Percentiles rank a stretch among this genome's conserved stretches.
Conservation (phyloP, 2,329 filamentous ascomycete genomes). For the Aciculosporium take region DNA sequence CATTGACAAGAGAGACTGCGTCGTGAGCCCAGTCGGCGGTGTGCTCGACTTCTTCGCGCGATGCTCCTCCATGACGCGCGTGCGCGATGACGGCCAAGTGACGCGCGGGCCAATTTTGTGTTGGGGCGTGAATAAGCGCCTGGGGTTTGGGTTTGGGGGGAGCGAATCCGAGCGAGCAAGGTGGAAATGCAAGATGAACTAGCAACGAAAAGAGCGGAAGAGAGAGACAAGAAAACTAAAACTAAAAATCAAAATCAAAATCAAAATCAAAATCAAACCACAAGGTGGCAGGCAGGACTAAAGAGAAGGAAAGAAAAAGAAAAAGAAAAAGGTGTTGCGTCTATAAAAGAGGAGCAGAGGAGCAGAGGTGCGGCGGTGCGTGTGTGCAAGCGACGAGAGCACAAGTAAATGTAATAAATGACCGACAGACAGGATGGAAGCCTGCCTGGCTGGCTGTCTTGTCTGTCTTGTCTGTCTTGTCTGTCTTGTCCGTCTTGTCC, state of each 20-base stretch:
- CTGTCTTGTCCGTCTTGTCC: not conserved
- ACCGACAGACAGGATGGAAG: not conserved
- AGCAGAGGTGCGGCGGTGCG: not conserved
- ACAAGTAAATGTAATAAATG: not conserved
- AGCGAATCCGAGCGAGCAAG: not conserved
- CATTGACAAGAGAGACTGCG: slow-evolving; percentile 3
- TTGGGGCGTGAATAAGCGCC: not conserved
- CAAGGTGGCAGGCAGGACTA: not conserved
- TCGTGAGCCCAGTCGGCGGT: not conserved
- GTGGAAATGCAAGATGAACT: not conserved
- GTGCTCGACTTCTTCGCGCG: slow-evolving; percentile 2
- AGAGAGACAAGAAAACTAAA: not conserved
- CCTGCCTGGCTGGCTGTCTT: not conserved
- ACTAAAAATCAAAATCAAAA: no score
- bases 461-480: not conserved
- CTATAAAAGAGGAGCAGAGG: not conserved
- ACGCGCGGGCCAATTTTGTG: not conserved
- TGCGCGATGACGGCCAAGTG: not conserved
- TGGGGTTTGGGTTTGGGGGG: not conserved
- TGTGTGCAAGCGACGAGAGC: slow-evolving; percentile 1
- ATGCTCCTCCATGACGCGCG: slow-evolving; percentile 6
- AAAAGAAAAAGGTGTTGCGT: not conserved
- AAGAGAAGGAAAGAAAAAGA: not conserved
- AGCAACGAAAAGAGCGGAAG: not conserved
- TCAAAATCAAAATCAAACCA: no score